Percentiles rank a stretch among this genome's conserved stretches.
phyloP scores from a whole-genome alignment of 2,329 filamentous ascomycete genomes.

The Xylariales sp. region DNA sequence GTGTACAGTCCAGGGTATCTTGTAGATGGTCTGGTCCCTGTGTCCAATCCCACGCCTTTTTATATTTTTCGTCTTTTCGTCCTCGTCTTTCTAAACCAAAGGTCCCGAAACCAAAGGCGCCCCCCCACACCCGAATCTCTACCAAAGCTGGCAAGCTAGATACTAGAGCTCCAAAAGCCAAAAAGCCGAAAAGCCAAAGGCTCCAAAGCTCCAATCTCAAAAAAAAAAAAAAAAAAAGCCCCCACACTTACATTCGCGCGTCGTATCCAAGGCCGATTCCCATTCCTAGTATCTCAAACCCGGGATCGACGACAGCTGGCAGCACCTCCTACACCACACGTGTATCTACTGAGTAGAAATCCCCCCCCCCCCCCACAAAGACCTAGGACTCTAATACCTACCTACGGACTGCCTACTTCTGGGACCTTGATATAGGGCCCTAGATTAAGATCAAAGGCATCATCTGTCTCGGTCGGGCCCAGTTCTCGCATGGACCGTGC shows the following conservation, averaged over 20 bases:
- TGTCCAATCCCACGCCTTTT: constrained; percentile 9
- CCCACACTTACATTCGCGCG: constrained; percentile 13
- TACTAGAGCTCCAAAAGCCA: too few relatives aligned
- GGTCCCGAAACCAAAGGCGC: too few relatives aligned
- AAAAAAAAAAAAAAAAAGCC: not conserved
- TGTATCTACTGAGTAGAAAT: not conserved
- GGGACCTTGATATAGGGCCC: not conserved
- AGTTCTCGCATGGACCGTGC: constrained; percentile 13
- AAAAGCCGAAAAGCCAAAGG: not conserved
- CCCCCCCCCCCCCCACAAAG: not conserved
- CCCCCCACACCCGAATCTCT: not conserved
- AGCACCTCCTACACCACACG: not conserved
- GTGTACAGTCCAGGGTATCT: not conserved
- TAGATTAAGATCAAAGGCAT: not conserved
- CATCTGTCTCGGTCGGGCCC: not conserved
- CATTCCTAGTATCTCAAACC: constrained; percentile 23
- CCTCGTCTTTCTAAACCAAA: not conserved
- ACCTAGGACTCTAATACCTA: not conserved
- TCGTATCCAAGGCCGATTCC: constrained; percentile 16
- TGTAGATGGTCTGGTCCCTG: not conserved
- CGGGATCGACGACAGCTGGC: constrained; percentile 15
- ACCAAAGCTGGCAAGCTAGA: constrained; percentile 1
- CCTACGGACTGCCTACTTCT: too few relatives aligned
- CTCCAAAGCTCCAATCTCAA: not conserved
- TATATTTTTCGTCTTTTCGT: too few relatives aligned